These are phyloP conservation scores for Sclerotinia nivalis DNA, from an alignment of 2,329 filamentous ascomycete species.

Conservation along the genomic window DNA sequence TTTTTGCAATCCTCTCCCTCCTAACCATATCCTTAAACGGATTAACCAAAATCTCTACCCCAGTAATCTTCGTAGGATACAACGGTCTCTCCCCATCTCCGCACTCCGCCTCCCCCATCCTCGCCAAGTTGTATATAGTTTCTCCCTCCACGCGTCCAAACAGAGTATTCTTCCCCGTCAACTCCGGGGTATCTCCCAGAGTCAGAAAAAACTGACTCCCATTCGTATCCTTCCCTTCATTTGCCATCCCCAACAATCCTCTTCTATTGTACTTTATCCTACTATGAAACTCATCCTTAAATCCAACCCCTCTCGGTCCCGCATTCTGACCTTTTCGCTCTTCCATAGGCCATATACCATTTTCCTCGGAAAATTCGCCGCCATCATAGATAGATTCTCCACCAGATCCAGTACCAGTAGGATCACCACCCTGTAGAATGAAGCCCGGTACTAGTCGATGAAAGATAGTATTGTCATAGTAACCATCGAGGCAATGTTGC, in stretches of 20 bases:
- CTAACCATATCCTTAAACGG: conserved; percentile 81
- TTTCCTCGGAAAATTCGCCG: conserved; percentile 59
- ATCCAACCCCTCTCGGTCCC: conserved; percentile 59
- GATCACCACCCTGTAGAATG: conserved; percentile 92
- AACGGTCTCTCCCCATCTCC: conserved; percentile 80
- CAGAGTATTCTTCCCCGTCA: conserved; percentile 87
- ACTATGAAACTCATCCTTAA: conserved; percentile 87
- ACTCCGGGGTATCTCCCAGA: conserved; percentile 77
- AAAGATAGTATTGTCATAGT: conserved; percentile 92
- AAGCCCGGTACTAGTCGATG: conserved; percentile 91
- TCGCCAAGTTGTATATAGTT: conserved; percentile 93
- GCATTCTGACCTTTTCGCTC: conserved; percentile 62
- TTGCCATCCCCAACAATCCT: conserved; percentile 94
- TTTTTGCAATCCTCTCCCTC: conserved; percentile 58
- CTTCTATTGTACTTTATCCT: conserved; percentile 89
- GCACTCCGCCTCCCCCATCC: conserved; percentile 87
- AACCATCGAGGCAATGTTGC: conserved; percentile 90
- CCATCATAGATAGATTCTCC: conserved; percentile 92
- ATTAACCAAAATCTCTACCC: conserved; percentile 75
- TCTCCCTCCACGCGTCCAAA: conserved; percentile 92
- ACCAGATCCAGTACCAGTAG: conserved; percentile 86
- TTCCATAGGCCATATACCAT: conserved; percentile 56
- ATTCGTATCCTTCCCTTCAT: conserved; percentile 79
- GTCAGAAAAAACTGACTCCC: conserved; percentile 98
- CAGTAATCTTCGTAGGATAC: conserved; percentile 78